Conservation (phyloP, 177 flowering plant genomes). For the Vitis hybrid region DNA sequence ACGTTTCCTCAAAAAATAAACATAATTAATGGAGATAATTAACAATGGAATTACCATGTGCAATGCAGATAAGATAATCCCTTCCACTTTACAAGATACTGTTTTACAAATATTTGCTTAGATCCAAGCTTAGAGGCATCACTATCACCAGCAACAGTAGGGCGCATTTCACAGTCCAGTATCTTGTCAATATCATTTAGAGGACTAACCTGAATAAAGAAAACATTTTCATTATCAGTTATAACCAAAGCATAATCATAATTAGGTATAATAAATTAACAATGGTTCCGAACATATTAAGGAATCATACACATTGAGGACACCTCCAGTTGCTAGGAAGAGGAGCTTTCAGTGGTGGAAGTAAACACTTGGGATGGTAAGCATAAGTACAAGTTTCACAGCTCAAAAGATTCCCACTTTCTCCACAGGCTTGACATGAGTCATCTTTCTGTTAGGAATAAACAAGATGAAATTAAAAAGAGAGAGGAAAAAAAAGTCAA, state of each 20-base stretch:
- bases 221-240: conserved; percentile 1
- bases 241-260: not conserved
- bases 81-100: conserved; percentile 98
- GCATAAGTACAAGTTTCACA: conserved; percentile 85
- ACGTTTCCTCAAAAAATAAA: not conserved
- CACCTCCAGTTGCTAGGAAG: conserved; percentile 76
- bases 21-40: not conserved
- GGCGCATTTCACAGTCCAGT: conserved; percentile 93
- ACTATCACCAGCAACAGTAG: conserved; percentile 68
- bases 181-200: conserved; percentile 91
- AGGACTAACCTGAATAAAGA: conserved; percentile 75
- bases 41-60: conserved; percentile 61
- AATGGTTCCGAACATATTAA: not conserved
- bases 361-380: conserved; percentile 81
- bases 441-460: conserved; percentile 56
- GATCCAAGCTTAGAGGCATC: conserved; percentile 82
- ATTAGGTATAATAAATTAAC: not conserved
- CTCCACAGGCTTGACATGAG: conserved; percentile 84
- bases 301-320: conserved; percentile 90
- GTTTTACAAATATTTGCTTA: conserved; percentile 89
- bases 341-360: conserved; percentile 70
- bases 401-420: conserved; percentile 49
- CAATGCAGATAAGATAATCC: conserved; percentile 94
- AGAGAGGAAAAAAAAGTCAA: not conserved
- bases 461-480: conserved; percentile 1